These are phyloP conservation scores for Schoenoplectus tabernaemontani DNA, from an alignment of 202 grass and related monocot genomes.

Conservation along the genomic window DNA sequence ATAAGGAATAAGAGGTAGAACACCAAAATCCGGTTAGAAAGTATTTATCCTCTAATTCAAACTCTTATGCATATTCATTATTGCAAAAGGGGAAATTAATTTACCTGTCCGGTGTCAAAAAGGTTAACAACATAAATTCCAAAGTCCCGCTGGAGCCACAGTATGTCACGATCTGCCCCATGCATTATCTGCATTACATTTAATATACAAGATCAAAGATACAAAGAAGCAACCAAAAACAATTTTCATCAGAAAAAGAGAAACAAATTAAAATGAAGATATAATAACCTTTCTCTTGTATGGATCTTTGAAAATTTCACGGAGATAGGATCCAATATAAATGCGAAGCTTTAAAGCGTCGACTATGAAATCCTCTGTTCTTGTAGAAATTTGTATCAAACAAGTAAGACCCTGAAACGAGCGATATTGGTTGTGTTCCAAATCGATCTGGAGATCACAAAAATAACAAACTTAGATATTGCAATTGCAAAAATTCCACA, in stretches of 20 bases:
- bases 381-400: slow-evolving; percentile 99
- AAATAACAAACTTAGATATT: slow-evolving; percentile 11
- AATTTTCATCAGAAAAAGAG: slow-evolving; percentile 13
- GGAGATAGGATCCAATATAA: slow-evolving; percentile 68
- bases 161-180: slow-evolving; percentile 93
- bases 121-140: slow-evolving; percentile 89
- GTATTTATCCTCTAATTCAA: not conserved
- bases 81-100: slow-evolving; percentile 16
- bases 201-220: slow-evolving; percentile 7
- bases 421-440: slow-evolving; percentile 97
- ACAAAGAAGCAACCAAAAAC: slow-evolving; percentile 26
- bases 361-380: slow-evolving; percentile 88
- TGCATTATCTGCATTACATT: slow-evolving; percentile 67
- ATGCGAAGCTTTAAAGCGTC: slow-evolving; percentile 92
- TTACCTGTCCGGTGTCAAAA: slow-evolving; percentile 96
- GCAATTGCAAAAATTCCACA: not conserved
- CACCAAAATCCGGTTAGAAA: not conserved
- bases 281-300: slow-evolving; percentile 69
- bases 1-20: not conserved
- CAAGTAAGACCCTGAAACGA: slow-evolving; percentile 98
- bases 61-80: not conserved
- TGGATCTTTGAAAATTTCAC: slow-evolving; percentile 80
- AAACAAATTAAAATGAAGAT: slow-evolving; percentile 8
- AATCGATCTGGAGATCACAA: slow-evolving; percentile 75
- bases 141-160: slow-evolving; percentile 92